Percentiles rank a stretch among this genome's conserved stretches.
These are phyloP conservation scores for Carex parvula DNA, from an alignment of 176 grass and related monocot genomes.

Conservation along the genomic window DNA sequence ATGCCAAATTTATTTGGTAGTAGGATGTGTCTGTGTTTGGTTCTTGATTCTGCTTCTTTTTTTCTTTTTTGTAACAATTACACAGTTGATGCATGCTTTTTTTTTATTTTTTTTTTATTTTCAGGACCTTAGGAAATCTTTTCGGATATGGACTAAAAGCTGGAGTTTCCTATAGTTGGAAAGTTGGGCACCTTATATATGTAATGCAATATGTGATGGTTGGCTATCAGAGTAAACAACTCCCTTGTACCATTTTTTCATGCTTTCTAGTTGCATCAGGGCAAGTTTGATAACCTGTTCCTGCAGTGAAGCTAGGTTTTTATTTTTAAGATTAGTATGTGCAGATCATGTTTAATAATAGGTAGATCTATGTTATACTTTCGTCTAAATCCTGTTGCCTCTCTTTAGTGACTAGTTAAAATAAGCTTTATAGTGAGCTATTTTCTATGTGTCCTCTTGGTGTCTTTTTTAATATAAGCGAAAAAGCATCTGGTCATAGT, in stretches of 20 bases:
- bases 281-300: constrained; percentile 6
- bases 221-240: neutral
- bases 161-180: neutral
- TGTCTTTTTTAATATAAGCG: neutral
- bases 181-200: constrained; percentile 7
- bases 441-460: neutral
- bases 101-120: neutral
- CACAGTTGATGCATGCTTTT: neutral
- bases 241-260: constrained; percentile 7
- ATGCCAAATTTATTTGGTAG: neutral
- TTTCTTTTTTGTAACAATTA: neutral
- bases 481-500: neutral
- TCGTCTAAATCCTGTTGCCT: neutral
- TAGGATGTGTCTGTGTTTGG: neutral
- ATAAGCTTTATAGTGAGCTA: neutral
- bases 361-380: constrained; percentile 2
- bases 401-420: neutral
- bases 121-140: constrained; percentile 3
- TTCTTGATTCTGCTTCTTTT: neutral
- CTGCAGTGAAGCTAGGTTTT: constrained; percentile 4
- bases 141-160: neutral
- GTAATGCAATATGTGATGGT: neutral
- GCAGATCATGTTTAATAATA: constrained; percentile 25
- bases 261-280: neutral
- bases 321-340: constrained; percentile 16